Evolutionary conservation across 176 grass and related monocot genomes (phyloP).

Genomic region (Metroxylon sagu): DNA sequence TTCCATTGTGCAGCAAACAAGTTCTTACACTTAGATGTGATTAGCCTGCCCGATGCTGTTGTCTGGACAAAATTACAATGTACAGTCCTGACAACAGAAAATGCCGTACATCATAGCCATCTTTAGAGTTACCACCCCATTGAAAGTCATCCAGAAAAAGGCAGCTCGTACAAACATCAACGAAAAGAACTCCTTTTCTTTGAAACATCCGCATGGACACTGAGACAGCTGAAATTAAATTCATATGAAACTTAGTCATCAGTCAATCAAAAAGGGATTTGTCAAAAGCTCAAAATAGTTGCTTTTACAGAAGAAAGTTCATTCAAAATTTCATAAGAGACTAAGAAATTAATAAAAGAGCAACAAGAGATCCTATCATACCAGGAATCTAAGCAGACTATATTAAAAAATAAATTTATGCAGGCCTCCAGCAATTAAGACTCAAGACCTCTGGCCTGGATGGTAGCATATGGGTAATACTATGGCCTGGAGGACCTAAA

Average conservation of each 20-base stretch:
- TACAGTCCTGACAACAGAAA: conserved; percentile 43
- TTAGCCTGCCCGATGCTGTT: conserved; percentile 57
- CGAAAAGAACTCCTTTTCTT: no score
- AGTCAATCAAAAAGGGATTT: no score
- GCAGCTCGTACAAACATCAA: conserved; percentile 10
- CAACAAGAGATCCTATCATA: no score
- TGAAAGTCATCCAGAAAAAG: conserved; percentile 28
- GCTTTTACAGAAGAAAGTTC: no score
- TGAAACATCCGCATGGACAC: no score
- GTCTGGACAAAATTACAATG: conserved; percentile 69
- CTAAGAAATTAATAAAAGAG: no score
- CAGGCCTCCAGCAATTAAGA: conserved; percentile 83
- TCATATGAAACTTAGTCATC: no score
- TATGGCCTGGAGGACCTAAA: conserved; percentile 36
- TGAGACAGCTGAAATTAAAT: no score
- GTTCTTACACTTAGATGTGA: conserved; percentile 50
- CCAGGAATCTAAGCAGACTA: no score
- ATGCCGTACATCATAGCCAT: conserved; percentile 33
- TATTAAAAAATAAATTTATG: conserved; percentile 18
- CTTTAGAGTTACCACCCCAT: conserved; percentile 23
- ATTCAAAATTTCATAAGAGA: no score
- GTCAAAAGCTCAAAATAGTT: no score
- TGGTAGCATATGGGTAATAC: conserved; percentile 58
- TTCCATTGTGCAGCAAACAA: conserved; percentile 14
- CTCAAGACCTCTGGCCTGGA: conserved; percentile 52